Conservation (phyloP, 768 basidiomycete species). For the Mycena albidolilacea region DNA sequence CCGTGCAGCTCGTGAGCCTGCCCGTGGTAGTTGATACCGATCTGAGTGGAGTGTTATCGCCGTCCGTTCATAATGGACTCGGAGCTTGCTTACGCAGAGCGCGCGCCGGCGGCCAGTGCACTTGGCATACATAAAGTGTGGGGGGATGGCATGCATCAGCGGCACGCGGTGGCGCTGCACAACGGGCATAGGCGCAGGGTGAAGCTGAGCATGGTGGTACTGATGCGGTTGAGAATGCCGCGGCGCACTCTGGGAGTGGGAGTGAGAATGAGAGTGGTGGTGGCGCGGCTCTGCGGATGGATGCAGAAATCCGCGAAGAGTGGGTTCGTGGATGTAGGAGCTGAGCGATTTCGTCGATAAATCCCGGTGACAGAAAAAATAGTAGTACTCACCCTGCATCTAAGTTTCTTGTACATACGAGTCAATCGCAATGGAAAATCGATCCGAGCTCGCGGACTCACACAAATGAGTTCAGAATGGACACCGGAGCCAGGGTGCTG, state of each 20-base stretch:
- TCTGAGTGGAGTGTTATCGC: slow-evolving; percentile 53
- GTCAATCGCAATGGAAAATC: neutral
- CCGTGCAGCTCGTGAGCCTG: slow-evolving; percentile 76
- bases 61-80: neutral
- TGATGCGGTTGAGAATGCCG: neutral
- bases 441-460: slow-evolving; percentile 1
- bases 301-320: slow-evolving; percentile 30
- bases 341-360: neutral
- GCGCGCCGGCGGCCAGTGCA: slow-evolving; percentile 44
- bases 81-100: slow-evolving; percentile 28
- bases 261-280: neutral
- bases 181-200: neutral
- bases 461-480: slow-evolving; percentile 9
- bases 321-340: slow-evolving; percentile 17
- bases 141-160: slow-evolving; percentile 11
- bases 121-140: slow-evolving; percentile 41
- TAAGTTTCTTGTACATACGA: slow-evolving; percentile 2
- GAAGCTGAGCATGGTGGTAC: neutral
- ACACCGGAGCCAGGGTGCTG: slow-evolving; percentile 22
- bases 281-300: neutral
- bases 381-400: slow-evolving; percentile 16
- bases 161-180: slow-evolving; percentile 17
- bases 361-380: neutral
- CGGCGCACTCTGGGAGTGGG: neutral
- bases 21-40: slow-evolving; percentile 86